Conservation (phyloP, 352 stramenopile genomes). For the Phytophthora sp. region DNA sequence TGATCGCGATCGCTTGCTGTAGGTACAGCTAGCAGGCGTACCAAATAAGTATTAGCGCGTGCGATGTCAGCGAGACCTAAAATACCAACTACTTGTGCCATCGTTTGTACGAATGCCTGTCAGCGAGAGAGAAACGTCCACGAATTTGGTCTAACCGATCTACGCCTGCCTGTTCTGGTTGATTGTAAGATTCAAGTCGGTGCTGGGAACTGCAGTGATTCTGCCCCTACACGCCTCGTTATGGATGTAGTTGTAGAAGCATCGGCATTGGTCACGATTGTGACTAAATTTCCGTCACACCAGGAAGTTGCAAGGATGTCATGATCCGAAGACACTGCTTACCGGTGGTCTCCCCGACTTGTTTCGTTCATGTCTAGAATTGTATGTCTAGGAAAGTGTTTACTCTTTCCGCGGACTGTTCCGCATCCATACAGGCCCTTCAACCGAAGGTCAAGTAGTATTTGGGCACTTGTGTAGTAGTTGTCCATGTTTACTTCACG, state of each 20-base stretch:
- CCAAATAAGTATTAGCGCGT: background rate
- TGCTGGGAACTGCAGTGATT: background rate
- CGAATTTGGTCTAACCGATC: background rate
- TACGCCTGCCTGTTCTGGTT: background rate
- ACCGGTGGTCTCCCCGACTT: background rate
- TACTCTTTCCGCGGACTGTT: background rate
- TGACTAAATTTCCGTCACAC: background rate
- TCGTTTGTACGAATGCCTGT: background rate
- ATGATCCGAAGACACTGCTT: background rate
- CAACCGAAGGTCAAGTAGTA: background rate
- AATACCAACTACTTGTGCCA: background rate
- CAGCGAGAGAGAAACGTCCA: background rate
- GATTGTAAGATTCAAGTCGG: background rate
- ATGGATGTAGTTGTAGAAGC: background rate
- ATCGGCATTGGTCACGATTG: background rate
- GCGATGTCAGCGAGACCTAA: background rate
- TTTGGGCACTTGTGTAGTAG: background rate
- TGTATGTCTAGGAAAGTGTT: background rate
- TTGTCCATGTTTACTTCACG: background rate
- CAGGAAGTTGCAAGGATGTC: background rate
- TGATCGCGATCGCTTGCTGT: too few relatives aligned
- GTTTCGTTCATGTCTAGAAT: background rate
- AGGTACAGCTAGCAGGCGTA: too few relatives aligned
- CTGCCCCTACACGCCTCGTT: background rate
- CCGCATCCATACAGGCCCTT: background rate